Evolutionary conservation across 331 rosid genomes (phyloP).

Genomic region (Malus hybrid): DNA sequence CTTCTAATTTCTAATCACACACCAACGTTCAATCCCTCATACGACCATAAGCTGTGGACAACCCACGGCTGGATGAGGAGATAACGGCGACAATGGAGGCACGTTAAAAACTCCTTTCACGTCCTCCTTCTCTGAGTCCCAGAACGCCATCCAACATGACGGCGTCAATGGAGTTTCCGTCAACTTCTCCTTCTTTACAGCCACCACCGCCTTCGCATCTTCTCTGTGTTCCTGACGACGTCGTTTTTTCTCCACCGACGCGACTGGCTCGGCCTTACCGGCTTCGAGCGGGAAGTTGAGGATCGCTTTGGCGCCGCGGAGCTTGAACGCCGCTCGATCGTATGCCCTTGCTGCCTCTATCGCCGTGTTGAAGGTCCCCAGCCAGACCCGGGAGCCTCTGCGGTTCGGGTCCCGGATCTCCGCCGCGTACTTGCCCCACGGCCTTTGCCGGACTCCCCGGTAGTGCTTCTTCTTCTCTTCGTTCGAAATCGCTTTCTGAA

Average conservation of each 20-base stretch:
- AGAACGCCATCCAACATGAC: conserved; percentile 54
- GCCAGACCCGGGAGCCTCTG: conserved; percentile 77
- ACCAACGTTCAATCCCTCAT: conserved; percentile 7
- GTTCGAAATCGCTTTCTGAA: not conserved
- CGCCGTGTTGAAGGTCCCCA: conserved; percentile 76
- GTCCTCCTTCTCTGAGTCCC: conserved; percentile 33
- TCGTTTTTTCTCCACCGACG: conserved; percentile 37
- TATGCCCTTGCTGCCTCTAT: conserved; percentile 92
- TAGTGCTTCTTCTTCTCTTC: conserved; percentile 44
- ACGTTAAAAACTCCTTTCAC: conserved; percentile 35
- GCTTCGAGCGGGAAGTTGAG: conserved; percentile 81
- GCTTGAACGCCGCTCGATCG: conserved; percentile 77
- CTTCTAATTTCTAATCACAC: not conserved
- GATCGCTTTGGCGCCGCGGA: conserved; percentile 83
- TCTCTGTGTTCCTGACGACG: conserved; percentile 26
- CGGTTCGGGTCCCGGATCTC: conserved; percentile 86
- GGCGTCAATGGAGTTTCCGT: conserved; percentile 57
- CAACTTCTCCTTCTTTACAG: conserved; percentile 46
- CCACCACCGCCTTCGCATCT: conserved; percentile 17
- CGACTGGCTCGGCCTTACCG: conserved; percentile 3
- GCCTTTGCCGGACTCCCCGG: conserved; percentile 77
- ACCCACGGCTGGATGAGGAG: conserved; percentile 53
- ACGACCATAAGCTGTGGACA: conserved; percentile 61
- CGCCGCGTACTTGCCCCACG: conserved; percentile 92
- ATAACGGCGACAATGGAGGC: conserved; percentile 79